Base-by-base conservation (phyloP, 148 eudicot genomes). In the Mesembryanthemum crystallinum region DNA sequence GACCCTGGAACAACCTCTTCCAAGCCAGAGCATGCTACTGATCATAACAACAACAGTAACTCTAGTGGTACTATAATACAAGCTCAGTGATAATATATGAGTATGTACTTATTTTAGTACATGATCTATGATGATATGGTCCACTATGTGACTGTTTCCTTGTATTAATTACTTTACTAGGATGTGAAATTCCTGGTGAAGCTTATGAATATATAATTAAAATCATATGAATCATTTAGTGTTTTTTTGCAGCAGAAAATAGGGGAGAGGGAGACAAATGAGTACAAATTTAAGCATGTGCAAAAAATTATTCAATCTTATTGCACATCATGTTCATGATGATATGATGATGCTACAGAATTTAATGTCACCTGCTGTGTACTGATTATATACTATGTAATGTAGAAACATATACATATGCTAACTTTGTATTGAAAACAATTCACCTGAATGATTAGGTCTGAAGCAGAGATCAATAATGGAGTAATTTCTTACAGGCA, bases 1-100 rank as follows among this genome's bases (percentile, higher is more conserved):
- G 85, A 81, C 8, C 73, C 64, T 45, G 27, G 13, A 24, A 8
- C 77, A 20, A 30, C 77, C 3, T 73, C 74, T 42, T 24, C 77
- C 7, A 73, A 79, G 82, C 78, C 69, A 42, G 77, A 78, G 27
- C 4, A 67, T 14, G 54, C 45, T 70, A 14, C 58, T 61, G 28
- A 28, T 52, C 35, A 39, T 51, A 66, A 11, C 47, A 72, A 72
- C 23, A 59, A 37, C 52, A 57, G 33, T 66, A 33, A 57, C 28
- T 27, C 37, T 23, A 25, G 10, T 62, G 61, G 39, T 43, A 29
- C 24, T 70, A 29, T 45, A 18, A 71, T 63, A 10, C 69, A 78
- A 49, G 64, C 61, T 49, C 71, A 63, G 71, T 78, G 2, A 12
- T 49, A 8, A n/a, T n/a, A n/a, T 8, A 18, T 24, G 13, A 5